Conservation (phyloP, 768 basidiomycete species). For the Leccinum obscurum region DNA sequence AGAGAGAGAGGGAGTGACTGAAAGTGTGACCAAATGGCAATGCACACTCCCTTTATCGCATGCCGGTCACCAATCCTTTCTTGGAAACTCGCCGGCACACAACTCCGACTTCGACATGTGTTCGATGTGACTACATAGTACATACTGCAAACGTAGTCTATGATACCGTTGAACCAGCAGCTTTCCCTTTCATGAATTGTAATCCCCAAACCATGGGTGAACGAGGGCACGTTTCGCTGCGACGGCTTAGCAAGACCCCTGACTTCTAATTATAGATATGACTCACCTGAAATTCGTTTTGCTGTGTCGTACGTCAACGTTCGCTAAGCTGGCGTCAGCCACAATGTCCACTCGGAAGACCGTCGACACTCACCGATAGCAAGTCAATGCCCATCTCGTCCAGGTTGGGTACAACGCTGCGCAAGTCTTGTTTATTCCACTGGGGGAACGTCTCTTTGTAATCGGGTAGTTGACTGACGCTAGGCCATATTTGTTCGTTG, state of each 20-base stretch:
- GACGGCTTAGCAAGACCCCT: constrained; percentile 3
- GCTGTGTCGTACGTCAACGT: constrained; percentile 87
- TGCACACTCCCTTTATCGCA: constrained; percentile 31
- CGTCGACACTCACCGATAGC: constrained; percentile 52
- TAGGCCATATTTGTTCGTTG: constrained; percentile 88
- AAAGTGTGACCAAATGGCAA: constrained; percentile 33
- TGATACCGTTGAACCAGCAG: constrained; percentile 8
- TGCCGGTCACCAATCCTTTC: constrained; percentile 26
- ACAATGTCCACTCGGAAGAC: neutral
- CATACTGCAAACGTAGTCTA: constrained; percentile 31
- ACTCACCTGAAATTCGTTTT: constrained; percentile 86
- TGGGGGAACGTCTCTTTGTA: constrained; percentile 97
- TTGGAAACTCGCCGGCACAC: constrained; percentile 23
- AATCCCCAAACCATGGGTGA: constrained; percentile 54
- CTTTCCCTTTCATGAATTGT: constrained; percentile 34
- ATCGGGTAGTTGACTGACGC: constrained; percentile 83
- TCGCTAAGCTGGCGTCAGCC: constrained; percentile 38
- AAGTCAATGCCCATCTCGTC: constrained; percentile 82
- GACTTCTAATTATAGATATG: neutral
- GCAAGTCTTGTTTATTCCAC: constrained; percentile 81
- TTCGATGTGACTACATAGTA: neutral
- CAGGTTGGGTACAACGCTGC: constrained; percentile 61
- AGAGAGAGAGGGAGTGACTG: constrained; percentile 12
- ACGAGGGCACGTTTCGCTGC: constrained; percentile 58
- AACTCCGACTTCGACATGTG: constrained; percentile 3